Conservation (phyloP, 2,329 filamentous ascomycete genomes). For the Colletotrichum coccodes region DNA sequence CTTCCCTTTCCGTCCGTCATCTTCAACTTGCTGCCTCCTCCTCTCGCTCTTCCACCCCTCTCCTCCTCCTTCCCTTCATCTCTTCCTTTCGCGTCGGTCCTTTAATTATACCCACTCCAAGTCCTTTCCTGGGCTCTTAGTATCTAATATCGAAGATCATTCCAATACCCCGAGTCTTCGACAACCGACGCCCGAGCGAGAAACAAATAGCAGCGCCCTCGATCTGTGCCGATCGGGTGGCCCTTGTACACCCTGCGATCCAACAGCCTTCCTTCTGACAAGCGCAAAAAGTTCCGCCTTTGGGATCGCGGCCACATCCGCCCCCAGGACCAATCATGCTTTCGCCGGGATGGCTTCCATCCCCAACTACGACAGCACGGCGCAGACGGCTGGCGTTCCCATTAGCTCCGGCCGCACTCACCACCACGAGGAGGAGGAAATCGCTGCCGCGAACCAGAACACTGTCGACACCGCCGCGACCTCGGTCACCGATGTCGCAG, state of each 20-base stretch:
- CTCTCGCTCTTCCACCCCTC: neutral
- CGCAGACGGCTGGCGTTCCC: slow-evolving; percentile 53
- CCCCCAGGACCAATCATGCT: slow-evolving; percentile 44
- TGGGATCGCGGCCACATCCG: slow-evolving; percentile 1
- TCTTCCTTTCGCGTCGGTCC: slow-evolving; percentile 17
- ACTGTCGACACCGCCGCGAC: slow-evolving; percentile 46
- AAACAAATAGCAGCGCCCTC: neutral
- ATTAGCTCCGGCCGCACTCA: slow-evolving; percentile 37
- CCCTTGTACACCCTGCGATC: slow-evolving; percentile 3
- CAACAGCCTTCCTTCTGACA: slow-evolving; percentile 4
- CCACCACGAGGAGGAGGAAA: slow-evolving; percentile 40
- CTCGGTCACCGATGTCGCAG: slow-evolving; percentile 48
- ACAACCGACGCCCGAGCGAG: neutral
- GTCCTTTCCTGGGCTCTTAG: neutral
- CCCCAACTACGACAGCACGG: slow-evolving; percentile 60
- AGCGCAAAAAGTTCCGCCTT: neutral
- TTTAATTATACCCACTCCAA: neutral
- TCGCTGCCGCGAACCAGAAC: slow-evolving; percentile 38
- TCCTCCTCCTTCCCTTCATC: neutral
- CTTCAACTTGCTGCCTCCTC: neutral
- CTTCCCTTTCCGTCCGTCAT: neutral
- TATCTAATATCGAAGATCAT: slow-evolving; percentile 14
- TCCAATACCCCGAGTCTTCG: neutral
- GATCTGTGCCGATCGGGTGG: slow-evolving; percentile 12
- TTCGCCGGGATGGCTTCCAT: slow-evolving; percentile 50